Percentiles rank a stretch among this genome's conserved stretches.
Conservation (phyloP, 2,329 filamentous ascomycete genomes). For the Pyrenochaeta sp. region DNA sequence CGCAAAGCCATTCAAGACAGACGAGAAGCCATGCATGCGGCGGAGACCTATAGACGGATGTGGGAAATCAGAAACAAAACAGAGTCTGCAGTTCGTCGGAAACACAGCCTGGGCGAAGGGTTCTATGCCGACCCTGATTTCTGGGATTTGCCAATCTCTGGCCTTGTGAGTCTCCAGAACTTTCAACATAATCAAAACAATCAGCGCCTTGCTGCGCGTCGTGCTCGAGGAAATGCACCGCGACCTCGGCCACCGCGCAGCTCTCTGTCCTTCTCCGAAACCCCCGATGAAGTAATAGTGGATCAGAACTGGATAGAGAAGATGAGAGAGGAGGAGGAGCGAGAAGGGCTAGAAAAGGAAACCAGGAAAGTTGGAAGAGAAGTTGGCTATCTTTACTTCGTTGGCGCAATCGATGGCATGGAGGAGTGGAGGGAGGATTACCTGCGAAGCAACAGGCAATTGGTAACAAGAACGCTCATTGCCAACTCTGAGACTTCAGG, state of each 20-base stretch:
- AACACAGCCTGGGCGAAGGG: constrained; percentile 23
- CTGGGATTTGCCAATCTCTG: constrained; percentile 27
- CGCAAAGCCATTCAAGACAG: constrained; percentile 16
- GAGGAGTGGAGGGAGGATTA: constrained; percentile 25
- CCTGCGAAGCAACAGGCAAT: constrained; percentile 21
- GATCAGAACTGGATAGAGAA: constrained; percentile 14
- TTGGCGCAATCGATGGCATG: constrained; percentile 19
- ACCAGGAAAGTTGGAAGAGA: constrained; percentile 23
- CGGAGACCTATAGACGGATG: constrained; percentile 7
- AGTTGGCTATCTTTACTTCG: constrained; percentile 41
- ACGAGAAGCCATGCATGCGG: constrained; percentile 10
- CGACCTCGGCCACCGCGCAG: constrained; percentile 27
- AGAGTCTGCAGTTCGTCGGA: constrained; percentile 32
- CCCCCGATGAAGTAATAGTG: constrained; percentile 23
- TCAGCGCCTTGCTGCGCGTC: constrained; percentile 16
- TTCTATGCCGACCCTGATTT: constrained; percentile 22
- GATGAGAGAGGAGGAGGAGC: constrained; percentile 19
- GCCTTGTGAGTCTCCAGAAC: constrained; percentile 8
- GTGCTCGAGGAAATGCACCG: constrained; percentile 17
- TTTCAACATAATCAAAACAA: constrained; percentile 7
- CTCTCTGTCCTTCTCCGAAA: constrained; percentile 27
- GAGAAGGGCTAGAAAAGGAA: constrained; percentile 13
- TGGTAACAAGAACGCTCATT: constrained; percentile 18
- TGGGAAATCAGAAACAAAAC: constrained; percentile 23
- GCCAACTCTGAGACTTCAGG: constrained; percentile 2